Percentiles rank a stretch among this genome's conserved stretches.
Evolutionary conservation across 2,329 filamentous ascomycete species (phyloP).

Genomic region (Pyricularia grisea): DNA sequence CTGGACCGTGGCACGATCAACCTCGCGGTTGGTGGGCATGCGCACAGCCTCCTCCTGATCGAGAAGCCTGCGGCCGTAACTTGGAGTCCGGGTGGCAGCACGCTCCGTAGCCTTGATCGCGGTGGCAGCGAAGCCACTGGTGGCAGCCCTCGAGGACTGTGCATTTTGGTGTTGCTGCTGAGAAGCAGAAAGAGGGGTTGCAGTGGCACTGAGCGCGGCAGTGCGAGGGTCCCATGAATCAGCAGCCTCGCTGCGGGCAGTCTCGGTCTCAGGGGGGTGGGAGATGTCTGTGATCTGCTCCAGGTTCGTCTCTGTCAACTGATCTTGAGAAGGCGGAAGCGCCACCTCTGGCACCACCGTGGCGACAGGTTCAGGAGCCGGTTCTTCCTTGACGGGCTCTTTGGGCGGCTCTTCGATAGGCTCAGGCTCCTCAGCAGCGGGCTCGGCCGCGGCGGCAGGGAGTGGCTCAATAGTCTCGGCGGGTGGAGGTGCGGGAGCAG

Average conservation of each 20-base stretch:
- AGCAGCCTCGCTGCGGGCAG: conserved; percentile 78
- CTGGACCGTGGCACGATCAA: conserved; percentile 87
- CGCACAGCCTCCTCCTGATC: conserved; percentile 97
- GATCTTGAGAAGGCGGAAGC: conserved; percentile 64
- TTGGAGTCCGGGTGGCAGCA: conserved; percentile 58
- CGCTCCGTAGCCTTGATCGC: conserved; percentile 68
- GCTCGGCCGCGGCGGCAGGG: conserved; percentile 29
- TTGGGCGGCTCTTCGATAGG: conserved; percentile 16
- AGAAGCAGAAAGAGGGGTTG: conserved; percentile 56
- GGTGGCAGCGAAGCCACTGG: conserved; percentile 70
- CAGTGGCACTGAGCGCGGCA: conserved; percentile 46
- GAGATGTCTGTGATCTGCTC: conserved; percentile 83
- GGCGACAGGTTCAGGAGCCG: conserved; percentile 14
- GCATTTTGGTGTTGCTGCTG: conserved; percentile 57
- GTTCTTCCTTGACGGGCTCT: conserved; percentile 22
- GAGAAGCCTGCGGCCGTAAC: conserved; percentile 75
- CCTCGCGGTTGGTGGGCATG: conserved; percentile 93
- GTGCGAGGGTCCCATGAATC: conserved; percentile 73
- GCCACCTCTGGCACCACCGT: conserved; percentile 40
- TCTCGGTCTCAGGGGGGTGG: conserved; percentile 66
- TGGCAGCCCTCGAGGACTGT: conserved; percentile 46
- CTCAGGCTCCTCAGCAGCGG: conserved; percentile 27
- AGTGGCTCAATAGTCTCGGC: conserved; percentile 36
- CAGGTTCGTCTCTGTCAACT: conserved; percentile 85
- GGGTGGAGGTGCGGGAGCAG: conserved; percentile 35